A percentile compares a stretch with the other conserved stretches of the same genome.
Conservation (phyloP, 2,329 filamentous ascomycete species). For the Grosmannia serpens region DNA sequence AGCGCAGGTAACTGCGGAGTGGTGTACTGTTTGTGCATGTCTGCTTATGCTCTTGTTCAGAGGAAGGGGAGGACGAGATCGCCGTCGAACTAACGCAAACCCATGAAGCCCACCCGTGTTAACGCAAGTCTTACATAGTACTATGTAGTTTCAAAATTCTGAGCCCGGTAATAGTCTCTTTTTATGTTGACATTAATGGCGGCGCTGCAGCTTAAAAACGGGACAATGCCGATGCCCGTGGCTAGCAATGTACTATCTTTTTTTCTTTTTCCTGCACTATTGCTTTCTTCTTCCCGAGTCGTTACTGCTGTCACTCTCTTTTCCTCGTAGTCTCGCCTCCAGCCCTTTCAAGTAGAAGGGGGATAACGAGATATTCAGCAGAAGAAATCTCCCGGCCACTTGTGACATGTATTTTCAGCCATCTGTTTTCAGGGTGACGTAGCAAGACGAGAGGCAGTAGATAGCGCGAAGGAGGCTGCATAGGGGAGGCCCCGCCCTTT, state of each 20-base stretch:
- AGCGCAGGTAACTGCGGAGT: not conserved
- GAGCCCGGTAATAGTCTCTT: not conserved
- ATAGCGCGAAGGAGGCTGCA: not conserved
- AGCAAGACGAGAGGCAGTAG: not conserved
- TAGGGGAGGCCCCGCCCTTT: not conserved
- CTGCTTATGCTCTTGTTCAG: too few species aligned
- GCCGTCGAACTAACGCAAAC: not conserved
- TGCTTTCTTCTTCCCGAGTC: not conserved
- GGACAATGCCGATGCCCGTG: not conserved
- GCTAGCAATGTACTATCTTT: not conserved
- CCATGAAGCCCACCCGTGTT: not conserved
- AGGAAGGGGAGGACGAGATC: too few species aligned
- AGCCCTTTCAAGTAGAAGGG: not conserved
- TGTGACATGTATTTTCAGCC: too few species aligned
- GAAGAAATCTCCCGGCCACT: too few species aligned
- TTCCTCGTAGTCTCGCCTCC: too few species aligned
- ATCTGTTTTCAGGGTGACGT: too few species aligned
- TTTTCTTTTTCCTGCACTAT: not conserved
- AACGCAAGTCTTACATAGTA: not conserved
- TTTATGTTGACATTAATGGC: not conserved
- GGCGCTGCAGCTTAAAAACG: not conserved
- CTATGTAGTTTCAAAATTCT: too few species aligned
- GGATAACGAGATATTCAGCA: not conserved
- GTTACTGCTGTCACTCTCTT: not conserved
- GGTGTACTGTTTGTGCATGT: too few species aligned